Evolutionary conservation across 345 rosid genomes (phyloP).

Genomic region (Eucalyptus virginea): DNA sequence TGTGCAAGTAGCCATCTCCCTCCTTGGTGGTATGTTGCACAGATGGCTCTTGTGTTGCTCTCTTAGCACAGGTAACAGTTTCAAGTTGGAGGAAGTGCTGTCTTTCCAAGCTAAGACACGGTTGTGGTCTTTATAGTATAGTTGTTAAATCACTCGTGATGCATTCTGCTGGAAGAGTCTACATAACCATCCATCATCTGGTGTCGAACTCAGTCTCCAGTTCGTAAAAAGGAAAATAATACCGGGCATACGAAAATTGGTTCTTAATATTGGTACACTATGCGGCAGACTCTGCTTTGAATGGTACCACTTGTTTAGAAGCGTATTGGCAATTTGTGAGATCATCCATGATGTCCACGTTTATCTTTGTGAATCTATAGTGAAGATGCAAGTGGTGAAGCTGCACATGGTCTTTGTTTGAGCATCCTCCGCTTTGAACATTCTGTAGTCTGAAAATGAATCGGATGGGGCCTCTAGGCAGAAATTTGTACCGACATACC

Average conservation of each 20-base stretch:
- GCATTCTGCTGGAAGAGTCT: neutral
- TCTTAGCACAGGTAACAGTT: neutral
- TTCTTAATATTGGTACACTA: neutral
- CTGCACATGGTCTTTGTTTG: neutral
- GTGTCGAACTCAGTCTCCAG: neutral
- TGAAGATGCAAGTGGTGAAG: neutral
- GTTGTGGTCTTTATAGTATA: neutral
- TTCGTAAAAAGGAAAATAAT: neutral
- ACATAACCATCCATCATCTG: neutral
- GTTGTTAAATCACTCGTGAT: neutral
- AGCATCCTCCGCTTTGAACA: neutral
- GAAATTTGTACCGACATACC: neutral
- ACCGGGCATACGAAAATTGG: neutral
- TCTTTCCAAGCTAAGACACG: neutral
- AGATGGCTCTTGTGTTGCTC: neutral
- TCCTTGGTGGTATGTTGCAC: neutral
- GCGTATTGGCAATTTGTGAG: neutral
- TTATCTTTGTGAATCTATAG: neutral
- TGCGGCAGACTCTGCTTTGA: neutral
- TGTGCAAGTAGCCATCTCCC: neutral
- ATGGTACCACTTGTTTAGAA: neutral
- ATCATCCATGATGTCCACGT: neutral
- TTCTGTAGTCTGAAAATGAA: neutral
- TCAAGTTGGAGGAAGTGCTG: neutral
- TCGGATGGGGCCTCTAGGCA: neutral